Evolutionary conservation across 192 early-diverging fungal species (phyloP).

Genomic region (Backusella macrospora): DNA sequence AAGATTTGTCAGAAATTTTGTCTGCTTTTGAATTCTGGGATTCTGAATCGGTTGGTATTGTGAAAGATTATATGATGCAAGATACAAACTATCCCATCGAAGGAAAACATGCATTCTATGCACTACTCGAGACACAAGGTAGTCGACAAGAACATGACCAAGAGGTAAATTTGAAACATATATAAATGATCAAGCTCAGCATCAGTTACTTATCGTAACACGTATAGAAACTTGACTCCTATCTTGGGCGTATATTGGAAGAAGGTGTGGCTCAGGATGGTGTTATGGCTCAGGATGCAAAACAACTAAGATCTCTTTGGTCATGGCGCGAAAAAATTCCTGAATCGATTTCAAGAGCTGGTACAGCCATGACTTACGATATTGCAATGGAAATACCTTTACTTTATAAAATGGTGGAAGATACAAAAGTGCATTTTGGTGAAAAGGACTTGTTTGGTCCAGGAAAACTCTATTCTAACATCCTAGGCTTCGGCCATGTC

Average conservation of each 20-base stretch:
- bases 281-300: slow-evolving; percentile 83
- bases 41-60: slow-evolving; percentile 64
- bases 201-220: neutral
- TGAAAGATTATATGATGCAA: slow-evolving; percentile 66
- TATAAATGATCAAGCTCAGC: neutral
- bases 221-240: slow-evolving; percentile 65
- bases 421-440: slow-evolving; percentile 67
- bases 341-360: slow-evolving; percentile 83
- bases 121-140: slow-evolving; percentile 91
- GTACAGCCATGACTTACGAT: slow-evolving; percentile 94
- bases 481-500: slow-evolving; percentile 94
- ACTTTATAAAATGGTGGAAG: slow-evolving; percentile 82
- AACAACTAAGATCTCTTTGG: slow-evolving; percentile 75
- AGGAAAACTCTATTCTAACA: slow-evolving; percentile 55
- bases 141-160: slow-evolving; percentile 91
- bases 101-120: slow-evolving; percentile 76
- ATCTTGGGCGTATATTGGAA: slow-evolving; percentile 78
- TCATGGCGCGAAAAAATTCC: slow-evolving; percentile 90
- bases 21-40: slow-evolving; percentile 99
- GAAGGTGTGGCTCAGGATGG: slow-evolving; percentile 81
- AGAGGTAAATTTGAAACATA: slow-evolving; percentile 42
- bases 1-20: slow-evolving; percentile 86
- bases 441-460: slow-evolving; percentile 56
- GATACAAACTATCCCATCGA: slow-evolving; percentile 65
- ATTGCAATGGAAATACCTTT: slow-evolving; percentile 85